Percentiles rank a stretch among this genome's conserved stretches.
phyloP scores from a whole-genome alignment of 495 filamentous ascomycete species.

The Cercophora samala region DNA sequence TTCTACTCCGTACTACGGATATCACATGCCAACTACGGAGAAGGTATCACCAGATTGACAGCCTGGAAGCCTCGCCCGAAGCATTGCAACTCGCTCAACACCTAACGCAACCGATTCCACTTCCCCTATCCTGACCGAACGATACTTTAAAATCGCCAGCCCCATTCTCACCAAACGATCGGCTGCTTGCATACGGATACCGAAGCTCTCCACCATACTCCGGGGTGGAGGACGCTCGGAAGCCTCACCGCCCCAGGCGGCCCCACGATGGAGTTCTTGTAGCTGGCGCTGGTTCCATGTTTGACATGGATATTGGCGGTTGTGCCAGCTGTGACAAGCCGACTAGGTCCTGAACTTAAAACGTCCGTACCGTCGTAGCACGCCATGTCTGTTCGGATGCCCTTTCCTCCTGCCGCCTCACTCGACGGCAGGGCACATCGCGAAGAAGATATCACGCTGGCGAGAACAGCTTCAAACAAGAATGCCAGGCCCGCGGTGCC shows the following conservation, averaged over 20 bases:
- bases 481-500: conserved; percentile 16
- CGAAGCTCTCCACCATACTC: not conserved
- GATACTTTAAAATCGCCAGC: not conserved
- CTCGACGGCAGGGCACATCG: conserved; percentile 33
- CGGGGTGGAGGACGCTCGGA: not conserved
- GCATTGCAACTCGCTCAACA: not conserved
- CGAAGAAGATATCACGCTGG: conserved; percentile 34
- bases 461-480: conserved; percentile 25
- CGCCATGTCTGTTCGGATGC: conserved; percentile 31
- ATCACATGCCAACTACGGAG: not conserved
- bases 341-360: not conserved
- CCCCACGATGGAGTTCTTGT: conserved; percentile 3
- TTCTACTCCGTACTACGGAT: not conserved
- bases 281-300: conserved; percentile 5
- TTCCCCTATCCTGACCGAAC: not conserved
- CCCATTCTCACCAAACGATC: not conserved
- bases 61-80: not conserved
- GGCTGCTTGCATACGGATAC: not conserved
- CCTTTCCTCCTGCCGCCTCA: conserved; percentile 27
- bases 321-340: conserved; percentile 2
- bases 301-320: not conserved
- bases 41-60: not conserved
- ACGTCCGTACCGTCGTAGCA: conserved; percentile 7
- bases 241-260: not conserved
- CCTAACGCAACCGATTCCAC: not conserved